phyloP scores from a whole-genome alignment of 1,284 basidiomycete species.

The Trichosporon ovoides region DNA sequence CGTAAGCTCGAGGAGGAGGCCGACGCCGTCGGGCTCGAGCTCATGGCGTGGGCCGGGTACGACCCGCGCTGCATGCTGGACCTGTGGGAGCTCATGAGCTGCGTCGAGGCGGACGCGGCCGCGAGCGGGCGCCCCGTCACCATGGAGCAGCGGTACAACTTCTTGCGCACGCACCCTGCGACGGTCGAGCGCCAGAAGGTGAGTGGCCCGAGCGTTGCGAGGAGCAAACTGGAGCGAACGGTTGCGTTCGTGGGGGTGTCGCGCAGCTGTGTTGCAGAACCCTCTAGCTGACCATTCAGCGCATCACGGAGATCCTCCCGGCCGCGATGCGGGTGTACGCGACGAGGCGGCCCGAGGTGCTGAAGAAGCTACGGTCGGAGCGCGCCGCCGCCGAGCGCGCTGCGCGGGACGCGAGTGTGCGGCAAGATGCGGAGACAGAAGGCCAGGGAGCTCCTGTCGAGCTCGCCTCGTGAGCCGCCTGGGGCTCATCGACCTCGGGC shows the following conservation, averaged over 20 bases:
- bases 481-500: too few species aligned
- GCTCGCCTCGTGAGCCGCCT: not conserved
- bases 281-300: not conserved
- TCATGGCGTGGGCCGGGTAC: slow-evolving; percentile 53
- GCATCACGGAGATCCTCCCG: not conserved
- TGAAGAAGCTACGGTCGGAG: not conserved
- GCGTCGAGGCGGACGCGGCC: slow-evolving; percentile 49
- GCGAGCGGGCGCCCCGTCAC: slow-evolving; percentile 31
- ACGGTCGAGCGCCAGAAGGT: slow-evolving; percentile 48
- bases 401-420: not conserved
- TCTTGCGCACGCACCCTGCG: slow-evolving; percentile 53
- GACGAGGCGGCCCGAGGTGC: not conserved
- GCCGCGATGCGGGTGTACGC: not conserved
- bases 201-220: slow-evolving; percentile 7
- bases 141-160: slow-evolving; percentile 43
- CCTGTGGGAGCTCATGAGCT: slow-evolving; percentile 53
- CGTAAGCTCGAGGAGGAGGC: slow-evolving; percentile 55
- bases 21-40: slow-evolving; percentile 52
- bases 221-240: too few species aligned
- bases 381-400: not conserved
- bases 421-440: not conserved
- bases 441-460: not conserved
- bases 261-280: not conserved
- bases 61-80: slow-evolving; percentile 51
- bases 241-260: too few species aligned